Conservation (phyloP, 139 green algal species). For the Ulvella scutata region DNA sequence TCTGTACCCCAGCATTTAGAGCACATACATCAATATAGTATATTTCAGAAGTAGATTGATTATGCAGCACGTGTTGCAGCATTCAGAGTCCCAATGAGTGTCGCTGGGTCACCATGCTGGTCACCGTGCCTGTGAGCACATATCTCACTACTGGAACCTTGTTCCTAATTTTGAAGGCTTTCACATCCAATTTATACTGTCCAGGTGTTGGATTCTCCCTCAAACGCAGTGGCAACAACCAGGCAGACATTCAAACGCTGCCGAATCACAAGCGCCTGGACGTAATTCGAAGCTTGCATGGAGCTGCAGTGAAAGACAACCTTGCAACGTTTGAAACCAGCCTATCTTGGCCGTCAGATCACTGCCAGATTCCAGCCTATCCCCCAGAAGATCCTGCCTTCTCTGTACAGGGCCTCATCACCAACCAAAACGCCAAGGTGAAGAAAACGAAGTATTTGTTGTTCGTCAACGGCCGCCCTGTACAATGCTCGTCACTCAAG, state of each 20-base stretch:
- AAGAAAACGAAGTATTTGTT: constrained; percentile 67
- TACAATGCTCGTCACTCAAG: constrained; percentile 72
- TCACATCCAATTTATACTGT: no score
- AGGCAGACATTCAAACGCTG: constrained; percentile 59
- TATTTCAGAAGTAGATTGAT: no score
- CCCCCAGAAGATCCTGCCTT: background rate
- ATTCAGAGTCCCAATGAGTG: no score
- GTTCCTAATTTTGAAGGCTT: no score
- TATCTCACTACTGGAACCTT: no score
- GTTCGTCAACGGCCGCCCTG: constrained; percentile 87
- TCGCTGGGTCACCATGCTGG: no score
- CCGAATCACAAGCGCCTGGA: constrained; percentile 26
- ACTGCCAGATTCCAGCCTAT: background rate
- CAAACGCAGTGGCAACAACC: constrained; percentile 50
- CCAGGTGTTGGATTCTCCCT: constrained; percentile 21
- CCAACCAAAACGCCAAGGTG: constrained; percentile 3
- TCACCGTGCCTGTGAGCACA: no score
- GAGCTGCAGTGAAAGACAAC: constrained; percentile 40
- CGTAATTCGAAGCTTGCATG: constrained; percentile 66
- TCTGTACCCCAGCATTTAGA: no score
- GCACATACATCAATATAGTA: no score
- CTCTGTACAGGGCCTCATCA: constrained; percentile 43
- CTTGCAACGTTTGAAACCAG: constrained; percentile 36
- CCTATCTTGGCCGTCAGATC: background rate
- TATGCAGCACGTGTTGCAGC: no score